Conservation (phyloP, 2,329 filamentous ascomycete genomes). For the Fonsecaea erecta region DNA sequence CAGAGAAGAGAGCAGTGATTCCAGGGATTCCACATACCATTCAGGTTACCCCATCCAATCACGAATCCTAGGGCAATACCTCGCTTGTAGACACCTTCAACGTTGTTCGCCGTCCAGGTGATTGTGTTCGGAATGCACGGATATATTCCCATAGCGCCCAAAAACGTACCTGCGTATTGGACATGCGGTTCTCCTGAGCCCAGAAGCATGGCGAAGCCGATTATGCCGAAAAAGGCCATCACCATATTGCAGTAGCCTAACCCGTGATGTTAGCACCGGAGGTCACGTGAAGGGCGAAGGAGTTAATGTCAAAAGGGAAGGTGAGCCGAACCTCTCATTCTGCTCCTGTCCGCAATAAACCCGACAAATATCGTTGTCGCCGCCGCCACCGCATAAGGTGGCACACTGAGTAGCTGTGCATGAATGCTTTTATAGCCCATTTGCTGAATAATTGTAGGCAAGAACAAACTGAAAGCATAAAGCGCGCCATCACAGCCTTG, state of each 20-base stretch:
- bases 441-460: conserved; percentile 75
- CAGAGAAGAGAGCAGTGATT: background rate
- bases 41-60: conserved; percentile 91
- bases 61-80: conserved; percentile 86
- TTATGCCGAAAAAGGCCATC: conserved; percentile 71
- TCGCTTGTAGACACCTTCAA: conserved; percentile 86
- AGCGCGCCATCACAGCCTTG: conserved; percentile 77
- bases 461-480: conserved; percentile 76
- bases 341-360: conserved; percentile 75
- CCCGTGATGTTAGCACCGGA: conserved; percentile 41
- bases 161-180: conserved; percentile 81
- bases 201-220: conserved; percentile 80
- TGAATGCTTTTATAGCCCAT: conserved; percentile 64
- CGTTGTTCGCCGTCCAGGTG: conserved; percentile 85
- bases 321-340: conserved; percentile 38
- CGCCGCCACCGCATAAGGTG: conserved; percentile 74
- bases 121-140: conserved; percentile 86
- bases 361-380: conserved; percentile 69
- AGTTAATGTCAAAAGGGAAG: no score
- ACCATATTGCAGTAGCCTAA: conserved; percentile 81
- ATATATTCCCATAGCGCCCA: conserved; percentile 87
- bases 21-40: conserved; percentile 47
- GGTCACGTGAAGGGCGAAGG: background rate
- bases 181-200: conserved; percentile 66
- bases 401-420: conserved; percentile 74